phyloP scores from a whole-genome alignment of 2,329 filamentous ascomycete genomes.

The Chalaropsis ovoidea region DNA sequence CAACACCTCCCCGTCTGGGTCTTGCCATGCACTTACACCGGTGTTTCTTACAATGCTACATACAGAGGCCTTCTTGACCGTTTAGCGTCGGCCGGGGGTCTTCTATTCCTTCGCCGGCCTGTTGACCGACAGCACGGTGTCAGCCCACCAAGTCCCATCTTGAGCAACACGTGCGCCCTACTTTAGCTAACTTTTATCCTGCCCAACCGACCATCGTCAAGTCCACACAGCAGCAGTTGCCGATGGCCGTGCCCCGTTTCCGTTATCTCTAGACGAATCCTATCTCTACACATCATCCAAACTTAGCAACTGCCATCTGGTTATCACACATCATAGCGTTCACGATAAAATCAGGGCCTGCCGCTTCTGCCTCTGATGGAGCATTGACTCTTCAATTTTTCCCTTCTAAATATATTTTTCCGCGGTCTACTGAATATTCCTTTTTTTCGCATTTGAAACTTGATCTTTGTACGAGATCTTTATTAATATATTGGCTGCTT shows the following conservation, averaged over 20 bases:
- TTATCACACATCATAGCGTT: not conserved
- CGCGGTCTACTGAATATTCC: not conserved
- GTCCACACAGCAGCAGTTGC: too few species aligned
- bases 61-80: too few species aligned
- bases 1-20: too few species aligned
- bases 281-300: not conserved
- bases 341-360: not conserved
- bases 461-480: too few species aligned
- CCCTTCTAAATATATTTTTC: not conserved
- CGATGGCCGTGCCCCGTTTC: not conserved
- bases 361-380: not conserved
- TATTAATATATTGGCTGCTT: too few species aligned
- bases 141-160: too few species aligned
- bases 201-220: not conserved
- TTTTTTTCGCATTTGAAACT: not conserved
- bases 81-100: too few species aligned
- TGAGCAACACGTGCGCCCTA: not conserved
- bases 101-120: too few species aligned
- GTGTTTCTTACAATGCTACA: too few species aligned
- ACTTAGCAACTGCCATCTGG: conserved; percentile 4
- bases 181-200: not conserved
- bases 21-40: too few species aligned
- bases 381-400: not conserved
- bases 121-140: too few species aligned
- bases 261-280: conserved; percentile 6